Conservation (phyloP, 495 filamentous ascomycete species). For the Penicillium crystallinum region DNA sequence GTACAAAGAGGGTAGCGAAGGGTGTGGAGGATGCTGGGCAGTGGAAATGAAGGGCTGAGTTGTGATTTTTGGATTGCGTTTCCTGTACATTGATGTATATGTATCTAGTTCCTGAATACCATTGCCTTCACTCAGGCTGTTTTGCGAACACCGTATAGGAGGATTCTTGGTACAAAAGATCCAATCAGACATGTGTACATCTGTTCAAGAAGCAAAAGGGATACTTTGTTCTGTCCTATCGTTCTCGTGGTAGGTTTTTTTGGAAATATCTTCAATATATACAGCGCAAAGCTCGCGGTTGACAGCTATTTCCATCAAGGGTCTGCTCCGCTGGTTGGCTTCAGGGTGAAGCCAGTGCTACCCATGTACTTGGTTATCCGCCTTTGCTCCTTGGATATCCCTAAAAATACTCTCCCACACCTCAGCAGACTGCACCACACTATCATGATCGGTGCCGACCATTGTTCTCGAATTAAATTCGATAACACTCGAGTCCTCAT, state of each 20-base stretch:
- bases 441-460: constrained; percentile 28
- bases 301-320: too few relatives aligned
- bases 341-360: too few relatives aligned
- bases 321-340: too few relatives aligned
- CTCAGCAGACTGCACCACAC: constrained; percentile 16
- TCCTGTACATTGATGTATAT: not conserved
- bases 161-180: too few relatives aligned
- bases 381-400: not conserved
- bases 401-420: constrained; percentile 20
- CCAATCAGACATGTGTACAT: too few relatives aligned
- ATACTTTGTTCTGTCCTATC: too few relatives aligned
- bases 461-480: constrained; percentile 16
- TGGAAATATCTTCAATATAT: too few relatives aligned
- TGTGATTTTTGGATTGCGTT: not conserved
- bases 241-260: too few relatives aligned
- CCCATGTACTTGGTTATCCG: not conserved
- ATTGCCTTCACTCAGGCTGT: too few relatives aligned
- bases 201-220: too few relatives aligned
- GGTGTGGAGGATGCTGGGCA: constrained; percentile 66
- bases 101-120: not conserved
- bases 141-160: too few relatives aligned
- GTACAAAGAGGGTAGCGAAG: constrained; percentile 49
- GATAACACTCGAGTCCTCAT: constrained; percentile 1
- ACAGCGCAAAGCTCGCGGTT: too few relatives aligned
- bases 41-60: constrained; percentile 43